Evolutionary conservation across 768 basidiomycete genomes (phyloP), one percentile per base, ranked within the genome.

Genomic region (Lactarius deliciosus): DNA sequence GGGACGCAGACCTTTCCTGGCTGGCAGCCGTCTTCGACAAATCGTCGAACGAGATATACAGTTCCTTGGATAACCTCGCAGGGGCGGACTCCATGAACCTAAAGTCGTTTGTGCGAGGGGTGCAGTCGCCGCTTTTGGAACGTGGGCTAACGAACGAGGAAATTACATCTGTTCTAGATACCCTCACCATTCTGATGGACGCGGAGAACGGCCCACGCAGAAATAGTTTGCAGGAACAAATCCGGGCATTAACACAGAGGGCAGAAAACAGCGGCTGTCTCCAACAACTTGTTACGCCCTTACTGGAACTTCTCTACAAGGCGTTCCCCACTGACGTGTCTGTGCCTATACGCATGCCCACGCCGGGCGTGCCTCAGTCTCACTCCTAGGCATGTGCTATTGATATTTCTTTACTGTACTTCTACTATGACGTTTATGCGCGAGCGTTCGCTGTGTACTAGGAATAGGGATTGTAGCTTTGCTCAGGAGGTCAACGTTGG

Each of bases 171-270:
- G 20, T 57, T 36, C 16, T 57, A 9, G 56, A 34, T 10, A 57
- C 56, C 4, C 56, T 57, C 30, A 22, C 18, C n/a, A 57, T 57
- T 36, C 32, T 57, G 30, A 57, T 57, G 56, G 56, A 57, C n/a
- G 32, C 56, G 18, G 20, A 5, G 30, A n/a, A 57, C 25, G 25
- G 22, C 25, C 5, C 50, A 11, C 50, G 13, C 25, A 25, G 56
- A 32, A 36, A 36, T 2, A 57, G 18, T 34, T 30, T 57, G 7
- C 34, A 20, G 18, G 56, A 36, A 57, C 28, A 32, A 13, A 32
- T 57, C 32, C 30, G n/a, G 34, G 56, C 2, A n/a, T 36, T 57
- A 18, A 34, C 20, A 10, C 32, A 34, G 34, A 30, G 32, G 18
- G 30, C 56, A 20, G 56, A 30, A 57, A 32, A 18, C 7, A 57